phyloP scores from a whole-genome alignment of 257 asterid genomes.

The Mitragyna speciosa region DNA sequence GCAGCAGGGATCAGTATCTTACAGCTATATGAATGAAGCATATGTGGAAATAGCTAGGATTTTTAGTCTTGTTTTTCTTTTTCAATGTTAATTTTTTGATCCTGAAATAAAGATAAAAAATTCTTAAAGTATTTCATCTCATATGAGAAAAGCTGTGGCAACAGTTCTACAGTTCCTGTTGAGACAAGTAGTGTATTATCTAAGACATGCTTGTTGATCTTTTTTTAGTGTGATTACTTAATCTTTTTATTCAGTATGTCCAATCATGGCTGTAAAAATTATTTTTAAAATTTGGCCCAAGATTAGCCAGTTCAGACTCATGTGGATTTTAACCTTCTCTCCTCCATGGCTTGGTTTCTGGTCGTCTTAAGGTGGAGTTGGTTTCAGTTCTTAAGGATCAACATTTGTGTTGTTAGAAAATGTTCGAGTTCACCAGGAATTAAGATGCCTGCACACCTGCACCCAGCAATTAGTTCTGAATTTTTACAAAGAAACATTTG shows the following conservation, averaged over 20 bases:
- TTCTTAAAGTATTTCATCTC: not conserved
- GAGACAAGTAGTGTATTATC: not conserved
- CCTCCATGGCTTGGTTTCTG: not conserved
- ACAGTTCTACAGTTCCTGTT: not conserved
- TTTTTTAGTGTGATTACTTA: not conserved
- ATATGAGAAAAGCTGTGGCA: not conserved
- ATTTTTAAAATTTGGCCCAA: not conserved
- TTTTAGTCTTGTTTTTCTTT: not conserved
- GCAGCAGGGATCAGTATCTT: not conserved
- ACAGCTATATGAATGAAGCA: not conserved
- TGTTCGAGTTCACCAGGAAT: not conserved
- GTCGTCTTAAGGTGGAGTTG: not conserved
- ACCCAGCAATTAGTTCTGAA: not conserved
- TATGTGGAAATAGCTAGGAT: not conserved
- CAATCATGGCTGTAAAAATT: not conserved
- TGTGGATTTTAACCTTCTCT: too few relatives aligned
- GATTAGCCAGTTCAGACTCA: not conserved
- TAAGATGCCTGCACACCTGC: not conserved
- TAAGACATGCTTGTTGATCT: not conserved
- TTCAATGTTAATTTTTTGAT: not conserved
- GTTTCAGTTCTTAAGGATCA: not conserved
- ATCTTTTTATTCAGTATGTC: not conserved
- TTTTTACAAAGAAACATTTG: not conserved
- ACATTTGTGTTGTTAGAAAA: not conserved
- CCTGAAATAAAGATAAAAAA: not conserved